Conservation (phyloP, 495 filamentous ascomycete species). For the Clavariopsis aquatica region DNA sequence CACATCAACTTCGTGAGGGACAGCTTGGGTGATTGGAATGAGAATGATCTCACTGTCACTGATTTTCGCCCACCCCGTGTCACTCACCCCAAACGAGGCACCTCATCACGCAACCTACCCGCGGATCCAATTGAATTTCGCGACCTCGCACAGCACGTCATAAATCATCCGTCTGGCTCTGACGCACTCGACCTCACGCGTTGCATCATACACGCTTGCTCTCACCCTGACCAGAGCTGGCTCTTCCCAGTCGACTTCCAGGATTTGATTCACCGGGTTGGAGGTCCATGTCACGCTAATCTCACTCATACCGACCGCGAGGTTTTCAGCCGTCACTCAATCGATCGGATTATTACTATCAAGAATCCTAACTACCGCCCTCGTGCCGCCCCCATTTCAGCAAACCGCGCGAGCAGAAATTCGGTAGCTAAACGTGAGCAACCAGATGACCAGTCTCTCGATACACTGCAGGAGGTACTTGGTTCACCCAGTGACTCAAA, state of each 20-base stretch:
- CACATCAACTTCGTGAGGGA: neutral
- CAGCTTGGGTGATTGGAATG: constrained; percentile 1
- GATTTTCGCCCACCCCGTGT: constrained; percentile 13
- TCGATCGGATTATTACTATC: neutral
- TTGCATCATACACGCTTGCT: neutral
- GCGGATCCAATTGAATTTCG: neutral
- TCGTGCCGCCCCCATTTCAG: neutral
- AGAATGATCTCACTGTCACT: neutral
- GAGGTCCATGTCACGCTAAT: neutral
- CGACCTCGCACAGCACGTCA: constrained; percentile 1
- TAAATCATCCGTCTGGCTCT: constrained; percentile 8
- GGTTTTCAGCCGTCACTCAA: constrained; percentile 4
- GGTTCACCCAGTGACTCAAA: neutral
- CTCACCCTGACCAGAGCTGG: constrained; percentile 9
- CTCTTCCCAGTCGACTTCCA: constrained; percentile 23
- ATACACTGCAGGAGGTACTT: no score
- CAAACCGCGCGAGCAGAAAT: neutral
- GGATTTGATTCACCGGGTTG: constrained; percentile 5
- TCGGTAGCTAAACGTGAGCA: no score
- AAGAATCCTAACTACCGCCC: neutral
- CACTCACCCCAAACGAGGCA: constrained; percentile 2
- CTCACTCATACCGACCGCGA: neutral
- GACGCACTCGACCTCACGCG: constrained; percentile 27
- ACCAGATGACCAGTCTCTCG: neutral
- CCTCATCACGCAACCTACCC: neutral